Conservation (phyloP, 805 yeast species). For the Starmerella etchellsii region DNA sequence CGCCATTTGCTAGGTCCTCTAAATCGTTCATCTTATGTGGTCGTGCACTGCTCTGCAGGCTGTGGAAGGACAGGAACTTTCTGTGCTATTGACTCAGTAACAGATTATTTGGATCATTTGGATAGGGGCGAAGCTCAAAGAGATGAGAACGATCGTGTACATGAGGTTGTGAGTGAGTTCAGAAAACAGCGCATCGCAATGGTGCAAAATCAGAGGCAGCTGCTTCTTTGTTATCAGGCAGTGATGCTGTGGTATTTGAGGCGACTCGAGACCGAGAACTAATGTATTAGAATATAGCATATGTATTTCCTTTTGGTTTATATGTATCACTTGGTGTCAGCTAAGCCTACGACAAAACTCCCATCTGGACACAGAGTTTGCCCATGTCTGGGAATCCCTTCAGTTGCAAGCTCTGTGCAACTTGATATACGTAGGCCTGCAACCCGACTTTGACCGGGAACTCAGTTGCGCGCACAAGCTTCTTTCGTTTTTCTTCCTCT, state of each 20-base stretch:
- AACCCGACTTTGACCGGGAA: conserved; percentile 44
- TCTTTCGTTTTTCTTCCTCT: conserved; percentile 25
- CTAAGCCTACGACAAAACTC: not conserved
- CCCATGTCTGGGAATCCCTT: conserved; percentile 1
- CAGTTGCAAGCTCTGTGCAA: conserved; percentile 7
- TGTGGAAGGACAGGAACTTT: conserved; percentile 95
- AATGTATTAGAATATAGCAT: no score
- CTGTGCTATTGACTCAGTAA: conserved; percentile 32
- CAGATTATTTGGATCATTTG: conserved; percentile 31
- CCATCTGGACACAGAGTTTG: not conserved
- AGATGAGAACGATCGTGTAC: conserved; percentile 39
- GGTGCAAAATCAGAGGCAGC: conserved; percentile 75
- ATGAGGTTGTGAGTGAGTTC: conserved; percentile 49
- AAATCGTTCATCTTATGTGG: conserved; percentile 22
- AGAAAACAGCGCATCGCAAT: conserved; percentile 66
- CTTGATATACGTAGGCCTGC: conserved; percentile 32
- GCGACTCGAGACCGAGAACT: not conserved
- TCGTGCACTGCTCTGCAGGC: conserved; percentile 93
- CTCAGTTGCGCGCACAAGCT: conserved; percentile 31
- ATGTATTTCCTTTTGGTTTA: no score
- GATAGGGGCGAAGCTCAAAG: conserved; percentile 1
- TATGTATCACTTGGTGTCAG: no score
- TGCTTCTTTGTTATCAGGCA: conserved; percentile 58
- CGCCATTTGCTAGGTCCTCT: conserved; percentile 26
- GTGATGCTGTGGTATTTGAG: conserved; percentile 23